These are phyloP conservation scores for Lachancea meyersii DNA, from an alignment of 805 yeast species.

Conservation along the genomic window DNA sequence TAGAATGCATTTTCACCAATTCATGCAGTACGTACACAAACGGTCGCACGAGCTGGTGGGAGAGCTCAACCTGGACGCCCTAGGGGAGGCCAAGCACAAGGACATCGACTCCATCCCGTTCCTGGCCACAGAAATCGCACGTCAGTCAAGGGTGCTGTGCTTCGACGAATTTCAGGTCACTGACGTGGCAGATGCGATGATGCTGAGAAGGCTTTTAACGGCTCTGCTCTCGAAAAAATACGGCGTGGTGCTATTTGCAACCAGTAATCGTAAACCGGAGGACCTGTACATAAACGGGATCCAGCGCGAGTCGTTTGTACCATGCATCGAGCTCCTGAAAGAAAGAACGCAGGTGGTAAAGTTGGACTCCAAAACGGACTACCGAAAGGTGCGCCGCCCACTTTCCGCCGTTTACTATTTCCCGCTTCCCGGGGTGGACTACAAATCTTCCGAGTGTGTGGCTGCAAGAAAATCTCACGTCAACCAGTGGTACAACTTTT, in stretches of 20 bases:
- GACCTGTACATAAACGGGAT: conserved; percentile 91
- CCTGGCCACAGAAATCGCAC: conserved; percentile 77
- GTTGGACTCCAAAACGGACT: conserved; percentile 88
- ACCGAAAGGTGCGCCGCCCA: conserved; percentile 83
- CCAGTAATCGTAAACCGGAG: conserved; percentile 92
- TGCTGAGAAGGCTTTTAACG: conserved; percentile 68
- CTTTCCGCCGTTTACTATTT: conserved; percentile 68
- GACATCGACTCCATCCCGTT: conserved; percentile 79
- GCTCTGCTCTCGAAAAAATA: conserved; percentile 62
- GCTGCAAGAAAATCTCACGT: conserved; percentile 55
- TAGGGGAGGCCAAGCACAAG: conserved; percentile 33
- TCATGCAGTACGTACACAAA: conserved; percentile 91
- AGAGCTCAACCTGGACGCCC: conserved; percentile 43
- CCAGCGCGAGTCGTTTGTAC: conserved; percentile 85
- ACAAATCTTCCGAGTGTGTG: conserved; percentile 44
- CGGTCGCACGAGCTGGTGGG: conserved; percentile 69
- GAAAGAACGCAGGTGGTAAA: conserved; percentile 67
- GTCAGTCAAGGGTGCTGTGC: conserved; percentile 70
- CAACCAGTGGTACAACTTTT: conserved; percentile 71
- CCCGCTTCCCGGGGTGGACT: conserved; percentile 60
- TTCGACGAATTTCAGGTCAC: conserved; percentile 98
- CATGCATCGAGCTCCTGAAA: conserved; percentile 80
- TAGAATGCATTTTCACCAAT: conserved; percentile 91
- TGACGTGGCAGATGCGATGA: conserved; percentile 98
- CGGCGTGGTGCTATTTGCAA: conserved; percentile 85